phyloP scores from a whole-genome alignment of 129 eudicot genomes.

The Arctium lappa region DNA sequence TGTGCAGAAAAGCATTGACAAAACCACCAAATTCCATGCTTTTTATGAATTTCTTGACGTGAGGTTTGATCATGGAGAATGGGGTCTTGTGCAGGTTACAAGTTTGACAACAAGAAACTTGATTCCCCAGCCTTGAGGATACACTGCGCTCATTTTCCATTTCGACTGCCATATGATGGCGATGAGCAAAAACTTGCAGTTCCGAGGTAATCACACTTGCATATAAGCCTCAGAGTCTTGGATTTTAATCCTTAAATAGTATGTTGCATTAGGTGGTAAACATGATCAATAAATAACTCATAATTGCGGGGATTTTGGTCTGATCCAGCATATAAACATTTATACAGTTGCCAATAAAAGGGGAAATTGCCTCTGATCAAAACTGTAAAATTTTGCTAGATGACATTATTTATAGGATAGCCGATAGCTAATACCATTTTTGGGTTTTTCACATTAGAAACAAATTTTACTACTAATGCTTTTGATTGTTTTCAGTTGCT shows the following conservation, averaged over 20 bases:
- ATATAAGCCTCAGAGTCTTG: background rate
- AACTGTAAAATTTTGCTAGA: too few species aligned
- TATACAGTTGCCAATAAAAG: too few species aligned
- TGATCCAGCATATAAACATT: too few species aligned
- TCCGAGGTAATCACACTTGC: conserved; percentile 5
- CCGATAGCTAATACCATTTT: too few species aligned
- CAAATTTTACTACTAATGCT: too few species aligned
- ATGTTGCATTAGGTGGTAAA: background rate
- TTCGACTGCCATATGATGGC: conserved; percentile 57
- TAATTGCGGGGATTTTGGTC: background rate
- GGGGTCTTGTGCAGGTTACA: conserved; percentile 58
- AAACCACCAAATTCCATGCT: background rate
- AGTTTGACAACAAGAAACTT: conserved; percentile 84
- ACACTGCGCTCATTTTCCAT: conserved; percentile 88
- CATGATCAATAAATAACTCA: background rate
- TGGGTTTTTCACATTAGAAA: too few species aligned
- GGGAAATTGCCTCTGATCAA: too few species aligned
- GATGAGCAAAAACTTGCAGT: conserved; percentile 27
- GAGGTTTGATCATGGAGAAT: conserved; percentile 1
- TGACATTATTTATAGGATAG: too few species aligned
- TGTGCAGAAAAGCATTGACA: background rate
- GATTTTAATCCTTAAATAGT: background rate
- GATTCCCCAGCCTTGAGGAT: conserved; percentile 63
- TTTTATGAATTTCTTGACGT: background rate
- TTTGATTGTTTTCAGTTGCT: too few species aligned